Evolutionary conservation across 2,329 filamentous ascomycete genomes (phyloP).

Genomic region (Xylariaceae sp.): DNA sequence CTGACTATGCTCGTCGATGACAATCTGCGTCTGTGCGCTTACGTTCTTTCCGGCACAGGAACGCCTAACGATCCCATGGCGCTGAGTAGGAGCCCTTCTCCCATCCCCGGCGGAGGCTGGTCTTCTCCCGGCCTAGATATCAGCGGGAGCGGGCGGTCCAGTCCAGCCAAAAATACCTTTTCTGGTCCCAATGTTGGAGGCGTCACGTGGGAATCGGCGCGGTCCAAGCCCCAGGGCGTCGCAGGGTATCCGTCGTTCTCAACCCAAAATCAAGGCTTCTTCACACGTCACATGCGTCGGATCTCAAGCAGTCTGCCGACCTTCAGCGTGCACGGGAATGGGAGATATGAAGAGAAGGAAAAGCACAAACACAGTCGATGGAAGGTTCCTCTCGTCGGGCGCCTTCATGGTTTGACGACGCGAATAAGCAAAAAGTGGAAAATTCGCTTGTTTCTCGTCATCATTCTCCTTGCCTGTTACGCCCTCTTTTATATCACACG

Average conservation of each 20-base stretch:
- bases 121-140: slow-evolving; percentile 75
- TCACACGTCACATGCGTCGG: slow-evolving; percentile 76
- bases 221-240: slow-evolving; percentile 69
- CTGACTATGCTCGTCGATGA: background rate
- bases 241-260: slow-evolving; percentile 75
- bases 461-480: slow-evolving; percentile 58
- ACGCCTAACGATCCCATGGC: slow-evolving; percentile 66
- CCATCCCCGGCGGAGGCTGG: slow-evolving; percentile 81
- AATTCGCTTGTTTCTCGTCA: slow-evolving; percentile 55
- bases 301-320: slow-evolving; percentile 75
- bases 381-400: slow-evolving; percentile 44
- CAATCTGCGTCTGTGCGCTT: background rate
- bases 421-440: slow-evolving; percentile 63
- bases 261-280: slow-evolving; percentile 81
- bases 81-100: slow-evolving; percentile 82
- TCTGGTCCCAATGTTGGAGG: slow-evolving; percentile 49
- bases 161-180: slow-evolving; percentile 52
- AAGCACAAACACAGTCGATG: slow-evolving; percentile 62
- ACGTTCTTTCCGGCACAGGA: slow-evolving; percentile 34
- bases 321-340: slow-evolving; percentile 51
- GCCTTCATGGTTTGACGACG: slow-evolving; percentile 42
- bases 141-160: slow-evolving; percentile 64
- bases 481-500: slow-evolving; percentile 68
- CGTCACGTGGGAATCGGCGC: slow-evolving; percentile 79
- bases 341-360: slow-evolving; percentile 70